Conservation (phyloP, 768 basidiomycete species). For the Trametes coccinea region DNA sequence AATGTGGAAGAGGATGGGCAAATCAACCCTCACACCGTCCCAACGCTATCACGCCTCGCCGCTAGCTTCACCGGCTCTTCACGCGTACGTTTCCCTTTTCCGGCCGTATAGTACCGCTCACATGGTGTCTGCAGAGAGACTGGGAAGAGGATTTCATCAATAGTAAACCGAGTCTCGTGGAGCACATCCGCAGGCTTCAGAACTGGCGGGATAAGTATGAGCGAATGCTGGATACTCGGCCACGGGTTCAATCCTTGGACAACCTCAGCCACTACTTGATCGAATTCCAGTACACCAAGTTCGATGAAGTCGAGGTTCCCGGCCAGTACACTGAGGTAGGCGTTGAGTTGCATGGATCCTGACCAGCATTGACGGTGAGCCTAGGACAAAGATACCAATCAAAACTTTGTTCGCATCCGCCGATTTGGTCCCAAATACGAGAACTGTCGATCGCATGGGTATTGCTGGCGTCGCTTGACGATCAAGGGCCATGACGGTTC, state of each 20-base stretch:
- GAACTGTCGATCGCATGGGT: slow-evolving; percentile 81
- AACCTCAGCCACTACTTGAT: slow-evolving; percentile 88
- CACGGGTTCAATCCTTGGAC: slow-evolving; percentile 83
- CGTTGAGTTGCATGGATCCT: background rate
- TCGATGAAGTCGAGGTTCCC: slow-evolving; percentile 98
- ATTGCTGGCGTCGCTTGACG: slow-evolving; percentile 87
- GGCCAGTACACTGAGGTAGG: slow-evolving; percentile 94
- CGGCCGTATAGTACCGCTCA: background rate
- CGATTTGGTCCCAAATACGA: slow-evolving; percentile 92
- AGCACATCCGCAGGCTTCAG: slow-evolving; percentile 89
- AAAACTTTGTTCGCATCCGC: slow-evolving; percentile 86
- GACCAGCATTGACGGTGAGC: background rate
- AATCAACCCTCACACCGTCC: slow-evolving; percentile 53
- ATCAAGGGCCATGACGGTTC: slow-evolving; percentile 91
- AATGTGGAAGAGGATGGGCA: slow-evolving; percentile 71
- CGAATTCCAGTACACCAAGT: slow-evolving; percentile 97
- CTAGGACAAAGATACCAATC: slow-evolving; percentile 93
- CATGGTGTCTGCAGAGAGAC: slow-evolving; percentile 55
- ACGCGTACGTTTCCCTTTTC: slow-evolving; percentile 44
- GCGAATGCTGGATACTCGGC: slow-evolving; percentile 74
- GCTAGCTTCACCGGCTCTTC: slow-evolving; percentile 56
- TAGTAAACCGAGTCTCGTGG: slow-evolving; percentile 75
- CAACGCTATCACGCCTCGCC: slow-evolving; percentile 60
- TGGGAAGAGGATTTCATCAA: slow-evolving; percentile 90
- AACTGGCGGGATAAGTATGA: slow-evolving; percentile 93